phyloP scores from a whole-genome alignment of 2,329 filamentous ascomycete genomes.

The Fusarium torulosum region DNA sequence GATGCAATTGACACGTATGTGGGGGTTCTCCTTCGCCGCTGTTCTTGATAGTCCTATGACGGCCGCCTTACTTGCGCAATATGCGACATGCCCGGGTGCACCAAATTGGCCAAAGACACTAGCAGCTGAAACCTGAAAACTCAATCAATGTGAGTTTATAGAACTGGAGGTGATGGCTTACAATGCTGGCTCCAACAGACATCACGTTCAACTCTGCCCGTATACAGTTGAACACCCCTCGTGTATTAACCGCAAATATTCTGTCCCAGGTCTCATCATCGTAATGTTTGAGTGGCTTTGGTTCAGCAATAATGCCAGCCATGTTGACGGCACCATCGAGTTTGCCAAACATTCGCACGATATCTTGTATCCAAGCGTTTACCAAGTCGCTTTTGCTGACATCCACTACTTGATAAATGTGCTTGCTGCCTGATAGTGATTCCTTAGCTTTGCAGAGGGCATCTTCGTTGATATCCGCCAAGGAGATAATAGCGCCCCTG shows the following conservation, averaged over 20 bases:
- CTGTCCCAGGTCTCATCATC: slow-evolving; percentile 58
- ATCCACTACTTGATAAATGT: slow-evolving; percentile 23
- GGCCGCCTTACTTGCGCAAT: slow-evolving; percentile 50
- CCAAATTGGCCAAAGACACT: slow-evolving; percentile 53
- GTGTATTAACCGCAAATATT: slow-evolving; percentile 59
- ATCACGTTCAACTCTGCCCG: slow-evolving; percentile 58
- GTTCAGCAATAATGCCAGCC: slow-evolving; percentile 41
- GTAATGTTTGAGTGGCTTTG: slow-evolving; percentile 49
- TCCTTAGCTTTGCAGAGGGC: slow-evolving; percentile 2
- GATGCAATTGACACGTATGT: slow-evolving; percentile 35
- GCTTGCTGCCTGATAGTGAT: background rate
- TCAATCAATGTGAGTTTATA: slow-evolving; percentile 51
- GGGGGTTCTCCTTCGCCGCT: slow-evolving; percentile 48
- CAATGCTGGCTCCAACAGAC: slow-evolving; percentile 47
- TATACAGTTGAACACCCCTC: slow-evolving; percentile 64
- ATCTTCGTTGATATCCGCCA: slow-evolving; percentile 37
- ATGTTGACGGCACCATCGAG: slow-evolving; percentile 60
- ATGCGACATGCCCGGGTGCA: slow-evolving; percentile 46
- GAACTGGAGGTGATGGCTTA: slow-evolving; percentile 39
- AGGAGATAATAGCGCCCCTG: slow-evolving; percentile 39
- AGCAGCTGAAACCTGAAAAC: slow-evolving; percentile 41
- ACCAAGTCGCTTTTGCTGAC: slow-evolving; percentile 31
- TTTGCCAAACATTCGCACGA: slow-evolving; percentile 51
- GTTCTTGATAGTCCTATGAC: slow-evolving; percentile 49
- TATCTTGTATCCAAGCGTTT: slow-evolving; percentile 49